Evolutionary conservation across 805 yeast genomes (phyloP).

Genomic region (Metschnikowia chrysomelidarum): DNA sequence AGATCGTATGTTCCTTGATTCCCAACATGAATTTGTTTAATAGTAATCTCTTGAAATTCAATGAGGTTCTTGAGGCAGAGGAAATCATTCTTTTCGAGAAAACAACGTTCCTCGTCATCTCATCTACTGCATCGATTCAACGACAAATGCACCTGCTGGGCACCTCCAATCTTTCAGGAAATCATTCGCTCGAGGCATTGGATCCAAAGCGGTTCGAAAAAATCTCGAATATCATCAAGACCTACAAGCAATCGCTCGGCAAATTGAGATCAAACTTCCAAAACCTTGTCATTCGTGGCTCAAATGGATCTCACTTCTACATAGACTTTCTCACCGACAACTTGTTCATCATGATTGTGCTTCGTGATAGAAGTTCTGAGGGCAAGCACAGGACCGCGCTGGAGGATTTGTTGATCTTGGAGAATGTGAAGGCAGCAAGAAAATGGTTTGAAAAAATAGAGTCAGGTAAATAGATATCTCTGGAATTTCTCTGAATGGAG

Average conservation of each 20-base stretch:
- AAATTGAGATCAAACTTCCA: conserved; percentile 84
- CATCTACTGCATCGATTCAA: conserved; percentile 50
- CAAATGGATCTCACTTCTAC: conserved; percentile 43
- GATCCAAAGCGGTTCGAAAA: conserved; percentile 95
- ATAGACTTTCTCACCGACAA: conserved; percentile 59
- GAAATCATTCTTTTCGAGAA: conserved; percentile 91
- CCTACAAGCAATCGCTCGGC: conserved; percentile 88
- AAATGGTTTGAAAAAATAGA: conserved; percentile 51
- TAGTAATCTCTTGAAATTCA: conserved; percentile 68
- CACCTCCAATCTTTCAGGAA: conserved; percentile 6
- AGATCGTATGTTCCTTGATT: conserved; percentile 89
- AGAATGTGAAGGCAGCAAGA: conserved; percentile 57
- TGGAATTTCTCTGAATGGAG: too few species aligned
- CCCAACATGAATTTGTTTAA: conserved; percentile 87
- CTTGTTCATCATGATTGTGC: conserved; percentile 59
- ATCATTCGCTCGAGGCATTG: conserved; percentile 31
- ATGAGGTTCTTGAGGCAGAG: conserved; percentile 73
- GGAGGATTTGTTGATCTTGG: conserved; percentile 49
- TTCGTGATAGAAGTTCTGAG: conserved; percentile 38
- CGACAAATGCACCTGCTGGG: conserved; percentile 22
- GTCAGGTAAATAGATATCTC: conserved; percentile 15
- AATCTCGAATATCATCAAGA: conserved; percentile 88
- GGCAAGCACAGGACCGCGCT: conserved; percentile 26
- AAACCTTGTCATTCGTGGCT: conserved; percentile 68
- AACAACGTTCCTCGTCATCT: conserved; percentile 83